phyloP scores from a whole-genome alignment of 441 rosid genomes.

The Corymbia citriodora region DNA sequence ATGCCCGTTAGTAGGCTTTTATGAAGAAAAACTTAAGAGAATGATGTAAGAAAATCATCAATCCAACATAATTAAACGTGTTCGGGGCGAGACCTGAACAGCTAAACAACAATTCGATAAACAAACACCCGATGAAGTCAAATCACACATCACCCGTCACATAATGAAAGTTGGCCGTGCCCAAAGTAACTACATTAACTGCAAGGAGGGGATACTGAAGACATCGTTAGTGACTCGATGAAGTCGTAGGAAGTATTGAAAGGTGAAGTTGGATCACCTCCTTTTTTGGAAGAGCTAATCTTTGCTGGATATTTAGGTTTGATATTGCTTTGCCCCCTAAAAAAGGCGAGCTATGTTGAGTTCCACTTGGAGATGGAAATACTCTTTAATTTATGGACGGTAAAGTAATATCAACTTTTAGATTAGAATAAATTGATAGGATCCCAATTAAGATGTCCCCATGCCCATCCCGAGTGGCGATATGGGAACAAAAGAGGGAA shows the following conservation, averaged over 20 bases:
- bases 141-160: neutral
- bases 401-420: neutral
- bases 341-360: neutral
- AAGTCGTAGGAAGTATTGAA: neutral
- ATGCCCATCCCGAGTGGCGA: neutral
- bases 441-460: neutral
- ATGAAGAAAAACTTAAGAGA: neutral
- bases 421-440: neutral
- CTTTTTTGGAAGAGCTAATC: neutral
- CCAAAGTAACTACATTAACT: neutral
- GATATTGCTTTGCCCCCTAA: neutral
- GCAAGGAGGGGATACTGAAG: neutral
- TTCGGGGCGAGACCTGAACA: neutral
- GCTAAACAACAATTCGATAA: neutral
- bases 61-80: neutral
- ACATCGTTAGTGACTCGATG: neutral
- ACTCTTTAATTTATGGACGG: neutral
- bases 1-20: neutral
- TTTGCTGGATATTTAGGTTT: neutral
- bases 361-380: neutral
- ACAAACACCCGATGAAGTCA: neutral
- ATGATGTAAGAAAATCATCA: neutral
- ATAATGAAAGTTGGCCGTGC: neutral
- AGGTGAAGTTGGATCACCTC: neutral
- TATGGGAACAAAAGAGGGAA: neutral